Evolutionary conservation across 139 green algal species (phyloP).

Genomic region (Pseudopediastrum boryanum): DNA sequence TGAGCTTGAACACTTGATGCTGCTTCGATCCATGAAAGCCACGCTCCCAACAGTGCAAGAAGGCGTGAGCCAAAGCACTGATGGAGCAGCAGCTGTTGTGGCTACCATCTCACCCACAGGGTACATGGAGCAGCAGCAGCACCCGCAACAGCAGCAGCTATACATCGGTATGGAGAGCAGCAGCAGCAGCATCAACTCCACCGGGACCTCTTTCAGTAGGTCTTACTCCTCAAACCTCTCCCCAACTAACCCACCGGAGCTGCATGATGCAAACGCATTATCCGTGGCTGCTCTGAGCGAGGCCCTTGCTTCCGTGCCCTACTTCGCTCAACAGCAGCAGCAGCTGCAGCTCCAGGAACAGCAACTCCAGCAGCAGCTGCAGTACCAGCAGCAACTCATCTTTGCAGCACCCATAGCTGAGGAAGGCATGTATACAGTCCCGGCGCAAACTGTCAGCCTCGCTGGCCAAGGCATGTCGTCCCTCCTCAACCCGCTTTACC

Average conservation of each 20-base stretch:
- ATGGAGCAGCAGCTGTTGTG: too few species aligned
- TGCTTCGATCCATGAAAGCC: too few species aligned
- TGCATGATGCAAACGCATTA: not conserved
- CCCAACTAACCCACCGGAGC: not conserved
- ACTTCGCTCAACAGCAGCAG: not conserved
- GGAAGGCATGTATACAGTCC: too few species aligned
- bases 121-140: not conserved
- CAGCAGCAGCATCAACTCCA: not conserved
- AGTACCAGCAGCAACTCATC: not conserved
- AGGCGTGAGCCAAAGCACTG: too few species aligned
- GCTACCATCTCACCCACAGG: too few species aligned
- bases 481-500: too few species aligned
- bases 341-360: not conserved
- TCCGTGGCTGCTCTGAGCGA: not conserved
- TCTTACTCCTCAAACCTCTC: not conserved
- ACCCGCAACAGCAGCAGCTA: not conserved
- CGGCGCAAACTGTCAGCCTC: too few species aligned
- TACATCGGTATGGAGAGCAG: not conserved
- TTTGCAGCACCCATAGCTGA: too few species aligned
- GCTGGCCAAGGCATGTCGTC: too few species aligned
- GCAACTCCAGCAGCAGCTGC: slow-evolving; percentile 8
- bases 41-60: too few species aligned
- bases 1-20: too few species aligned
- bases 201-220: not conserved
- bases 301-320: not conserved